phyloP scores from a whole-genome alignment of 2,329 filamentous ascomycete genomes.

The Monosporascus sp. region DNA sequence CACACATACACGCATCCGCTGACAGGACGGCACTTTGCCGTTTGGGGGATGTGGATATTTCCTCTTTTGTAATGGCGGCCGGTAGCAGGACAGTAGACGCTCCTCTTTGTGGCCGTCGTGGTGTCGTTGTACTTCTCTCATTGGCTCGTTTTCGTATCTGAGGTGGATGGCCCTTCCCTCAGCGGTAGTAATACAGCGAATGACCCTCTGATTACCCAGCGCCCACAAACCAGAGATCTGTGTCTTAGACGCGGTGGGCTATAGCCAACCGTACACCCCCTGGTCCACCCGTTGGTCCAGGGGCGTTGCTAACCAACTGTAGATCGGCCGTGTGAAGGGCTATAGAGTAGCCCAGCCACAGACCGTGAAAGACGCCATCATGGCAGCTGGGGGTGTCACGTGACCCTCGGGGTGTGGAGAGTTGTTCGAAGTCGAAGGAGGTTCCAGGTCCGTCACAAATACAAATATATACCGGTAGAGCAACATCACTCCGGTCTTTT shows the following conservation, averaged over 20 bases:
- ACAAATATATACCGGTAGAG: background rate
- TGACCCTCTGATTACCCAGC: conserved; percentile 15
- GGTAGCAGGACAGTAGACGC: conserved; percentile 12
- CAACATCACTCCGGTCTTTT: background rate
- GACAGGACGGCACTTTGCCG: conserved; percentile 26
- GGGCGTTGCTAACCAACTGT: conserved; percentile 12
- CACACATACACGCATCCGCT: conserved; percentile 11
- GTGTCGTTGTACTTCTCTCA: conserved; percentile 15
- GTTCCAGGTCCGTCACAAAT: conserved; percentile 2
- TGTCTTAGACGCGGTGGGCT: conserved; percentile 18
- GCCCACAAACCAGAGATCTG: conserved; percentile 12
- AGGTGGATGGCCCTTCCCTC: conserved; percentile 8
- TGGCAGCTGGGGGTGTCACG: conserved; percentile 23
- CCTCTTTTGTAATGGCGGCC: conserved; percentile 27
- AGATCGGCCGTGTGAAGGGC: conserved; percentile 11
- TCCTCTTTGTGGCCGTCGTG: conserved; percentile 8
- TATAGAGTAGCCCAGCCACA: conserved; percentile 13
- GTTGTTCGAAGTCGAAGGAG: background rate
- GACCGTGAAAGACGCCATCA: conserved; percentile 11
- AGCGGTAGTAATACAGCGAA: conserved; percentile 22
- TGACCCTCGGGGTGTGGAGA: conserved; percentile 20
- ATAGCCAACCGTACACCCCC: conserved; percentile 8
- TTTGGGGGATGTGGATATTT: conserved; percentile 30
- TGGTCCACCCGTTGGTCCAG: conserved; percentile 6
- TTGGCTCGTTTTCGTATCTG: conserved; percentile 13